phyloP scores from a whole-genome alignment of 73 alveolate genomes.

The Tetrahymena borealis region DNA sequence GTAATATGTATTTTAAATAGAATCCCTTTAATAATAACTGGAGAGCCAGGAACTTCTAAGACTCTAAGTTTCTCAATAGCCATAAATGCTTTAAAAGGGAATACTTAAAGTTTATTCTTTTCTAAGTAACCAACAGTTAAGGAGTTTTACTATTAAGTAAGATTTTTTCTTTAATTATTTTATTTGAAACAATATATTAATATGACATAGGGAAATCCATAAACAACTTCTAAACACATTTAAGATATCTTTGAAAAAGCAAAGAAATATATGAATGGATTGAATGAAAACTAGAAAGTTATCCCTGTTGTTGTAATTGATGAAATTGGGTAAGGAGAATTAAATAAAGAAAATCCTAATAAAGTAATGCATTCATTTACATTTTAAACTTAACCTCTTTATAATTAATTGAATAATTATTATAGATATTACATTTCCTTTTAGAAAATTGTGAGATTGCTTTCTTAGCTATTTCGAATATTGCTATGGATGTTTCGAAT shows the following conservation, averaged over 20 bases:
- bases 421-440: background rate
- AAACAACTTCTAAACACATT: conserved; percentile 17
- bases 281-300: background rate
- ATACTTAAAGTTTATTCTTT: conserved; percentile 4
- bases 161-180: background rate
- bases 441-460: conserved; percentile 31
- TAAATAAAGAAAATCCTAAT: conserved; percentile 1
- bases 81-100: conserved; percentile 50
- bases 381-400: background rate
- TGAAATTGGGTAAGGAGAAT: conserved; percentile 37
- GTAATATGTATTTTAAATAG: conserved; percentile 43
- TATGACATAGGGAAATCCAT: conserved; percentile 5
- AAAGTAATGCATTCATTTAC: background rate
- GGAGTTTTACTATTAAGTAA: background rate
- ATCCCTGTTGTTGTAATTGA: conserved; percentile 33
- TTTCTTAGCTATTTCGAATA: conserved; percentile 39
- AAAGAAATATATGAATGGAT: background rate
- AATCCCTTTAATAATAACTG: conserved; percentile 59
- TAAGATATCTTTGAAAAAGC: conserved; percentile 20
- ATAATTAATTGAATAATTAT: background rate
- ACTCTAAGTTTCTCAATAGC: conserved; percentile 47
- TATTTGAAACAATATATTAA: background rate
- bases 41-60: conserved; percentile 65
- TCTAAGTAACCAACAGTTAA: background rate
- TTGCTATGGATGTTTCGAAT: conserved; percentile 58